Evolutionary conservation across 202 grass and related monocot species (phyloP).

Genomic region (Setaria italica): DNA sequence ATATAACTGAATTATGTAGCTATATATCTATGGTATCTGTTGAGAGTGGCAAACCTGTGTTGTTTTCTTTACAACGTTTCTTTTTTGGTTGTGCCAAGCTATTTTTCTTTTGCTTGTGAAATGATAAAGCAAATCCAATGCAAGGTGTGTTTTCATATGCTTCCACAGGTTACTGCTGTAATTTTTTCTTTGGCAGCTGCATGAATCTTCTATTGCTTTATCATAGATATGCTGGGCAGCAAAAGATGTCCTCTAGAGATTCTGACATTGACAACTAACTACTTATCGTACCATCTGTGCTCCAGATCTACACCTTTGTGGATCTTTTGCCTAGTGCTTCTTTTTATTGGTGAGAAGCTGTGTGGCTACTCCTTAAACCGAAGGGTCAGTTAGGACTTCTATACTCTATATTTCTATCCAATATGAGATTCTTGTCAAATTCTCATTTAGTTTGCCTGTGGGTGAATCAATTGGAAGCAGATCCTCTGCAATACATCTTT

Average conservation of each 20-base stretch:
- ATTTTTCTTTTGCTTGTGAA: background rate
- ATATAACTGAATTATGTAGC: conserved; percentile 1
- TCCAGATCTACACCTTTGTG: conserved; percentile 36
- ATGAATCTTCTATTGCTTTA: conserved; percentile 36
- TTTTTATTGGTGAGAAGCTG: conserved; percentile 25
- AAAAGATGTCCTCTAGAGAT: conserved; percentile 44
- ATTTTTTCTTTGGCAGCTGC: conserved; percentile 10
- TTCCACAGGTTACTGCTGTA: conserved; percentile 6
- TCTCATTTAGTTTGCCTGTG: background rate
- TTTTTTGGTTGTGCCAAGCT: background rate
- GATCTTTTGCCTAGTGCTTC: conserved; percentile 34
- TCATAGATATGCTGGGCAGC: conserved; percentile 25
- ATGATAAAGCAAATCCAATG: conserved; percentile 12
- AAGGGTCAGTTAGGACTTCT: conserved; percentile 25
- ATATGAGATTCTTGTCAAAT: background rate
- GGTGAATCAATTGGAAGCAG: background rate
- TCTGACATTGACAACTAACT: conserved; percentile 43
- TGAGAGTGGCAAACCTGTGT: background rate
- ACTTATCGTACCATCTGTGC: conserved; percentile 6
- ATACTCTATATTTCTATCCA: conserved; percentile 8
- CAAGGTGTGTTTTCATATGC: conserved; percentile 17
- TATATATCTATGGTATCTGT: background rate
- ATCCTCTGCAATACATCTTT: background rate
- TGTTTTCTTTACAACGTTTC: background rate
- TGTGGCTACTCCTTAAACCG: conserved; percentile 34